Base-by-base conservation (phyloP, 306 rosid genomes). In the Dicorynia guianensis region DNA sequence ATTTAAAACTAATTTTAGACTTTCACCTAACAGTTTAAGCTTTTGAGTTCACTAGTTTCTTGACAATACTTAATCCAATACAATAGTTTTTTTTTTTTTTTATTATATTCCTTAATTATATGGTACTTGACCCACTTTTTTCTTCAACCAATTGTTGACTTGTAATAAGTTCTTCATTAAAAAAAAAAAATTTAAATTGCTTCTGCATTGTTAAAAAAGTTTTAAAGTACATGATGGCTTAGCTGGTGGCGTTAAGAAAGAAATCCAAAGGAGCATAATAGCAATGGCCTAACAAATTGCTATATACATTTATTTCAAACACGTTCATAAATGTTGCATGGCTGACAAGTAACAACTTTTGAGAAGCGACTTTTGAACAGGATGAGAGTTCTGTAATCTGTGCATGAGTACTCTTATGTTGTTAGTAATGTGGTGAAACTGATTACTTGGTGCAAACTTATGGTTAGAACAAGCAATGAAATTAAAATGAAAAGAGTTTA, bases 351-450 rank as follows among this genome's bases (percentile, higher is more conserved):
- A 13, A 64, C 44, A 52, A 34, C 18, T 33, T 49, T n/a, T 44
- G 44, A 71, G 68, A 11, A 55, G 30, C 15, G 65, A 69, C 43
- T 54, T 76, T 7, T 64, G 42, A 20, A 67, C 42, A 46, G 40
- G 18, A 47, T 54, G 34, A 48, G 15, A 67, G 57, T 65, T 25
- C 47, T 64, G 54, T 63, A 36, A 48, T 57, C 54, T 33, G 36
- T 76, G 72, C 63, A 72, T 49, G 48, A 18, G 64, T 74, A 8
- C 30, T 50, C 58, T 64, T 54, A 13, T 78, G 35, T 59, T 40
- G 25, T 60, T 36, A 52, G 9, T 73, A 61, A 53, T 61, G 18
- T 47, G 12, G 61, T 11, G 52, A 15, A 57, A 19, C 48, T 47
- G 55, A 62, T 55, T 7, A 68, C 39, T 49, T 68, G 55, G 38